A percentile compares a stretch with the other conserved stretches of the same genome.
Conservation (phyloP, 108 stramenopile genomes). For the Nannochloropsis salina region DNA sequence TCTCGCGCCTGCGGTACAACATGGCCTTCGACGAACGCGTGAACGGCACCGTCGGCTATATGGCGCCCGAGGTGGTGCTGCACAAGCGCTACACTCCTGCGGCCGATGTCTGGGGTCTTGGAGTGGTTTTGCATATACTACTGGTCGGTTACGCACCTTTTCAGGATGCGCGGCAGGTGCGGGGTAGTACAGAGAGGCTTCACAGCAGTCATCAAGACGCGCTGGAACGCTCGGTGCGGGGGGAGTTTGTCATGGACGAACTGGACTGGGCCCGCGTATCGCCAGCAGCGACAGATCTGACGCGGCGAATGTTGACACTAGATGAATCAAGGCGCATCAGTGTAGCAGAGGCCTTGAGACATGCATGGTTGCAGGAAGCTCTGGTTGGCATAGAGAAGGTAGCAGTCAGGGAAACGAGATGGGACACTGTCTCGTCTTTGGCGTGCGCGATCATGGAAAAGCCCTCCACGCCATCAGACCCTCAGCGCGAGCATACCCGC, state of each 20-base stretch:
- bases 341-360: conserved; percentile 21
- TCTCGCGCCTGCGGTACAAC: conserved; percentile 1
- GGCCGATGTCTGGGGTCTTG: conserved; percentile 31
- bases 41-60: conserved; percentile 40
- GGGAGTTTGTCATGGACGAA: conserved; percentile 30
- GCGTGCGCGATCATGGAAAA: not conserved
- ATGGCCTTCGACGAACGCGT: conserved; percentile 15
- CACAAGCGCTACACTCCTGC: conserved; percentile 7
- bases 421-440: not conserved
- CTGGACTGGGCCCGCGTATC: conserved; percentile 35
- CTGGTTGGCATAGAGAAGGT: conserved; percentile 20
- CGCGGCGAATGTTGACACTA: conserved; percentile 27
- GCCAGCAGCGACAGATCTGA: conserved; percentile 36
- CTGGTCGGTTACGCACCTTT: conserved; percentile 34
- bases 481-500: not conserved
- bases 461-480: not conserved
- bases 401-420: not conserved
- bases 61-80: conserved; percentile 35
- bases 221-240: conserved; percentile 23
- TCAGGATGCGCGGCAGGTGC: not conserved
- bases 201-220: conserved; percentile 20
- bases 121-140: conserved; percentile 37
- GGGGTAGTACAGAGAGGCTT: not conserved
- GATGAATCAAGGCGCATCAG: conserved; percentile 33
- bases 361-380: conserved; percentile 28